Evolutionary conservation across 352 stramenopile genomes (phyloP).

Genomic region (Pythium monospermum): DNA sequence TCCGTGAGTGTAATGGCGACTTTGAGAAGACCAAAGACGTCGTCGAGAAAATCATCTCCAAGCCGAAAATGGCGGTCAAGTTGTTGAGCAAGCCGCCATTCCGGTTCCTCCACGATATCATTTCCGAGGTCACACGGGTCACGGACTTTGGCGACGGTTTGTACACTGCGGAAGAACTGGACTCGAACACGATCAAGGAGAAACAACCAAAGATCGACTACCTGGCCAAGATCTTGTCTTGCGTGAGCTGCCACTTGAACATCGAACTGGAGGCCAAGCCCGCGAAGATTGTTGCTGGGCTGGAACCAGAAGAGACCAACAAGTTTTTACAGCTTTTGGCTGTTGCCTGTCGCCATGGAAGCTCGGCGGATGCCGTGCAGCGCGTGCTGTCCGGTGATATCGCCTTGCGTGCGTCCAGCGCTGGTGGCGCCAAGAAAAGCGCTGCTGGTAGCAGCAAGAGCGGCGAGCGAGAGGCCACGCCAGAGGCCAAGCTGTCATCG

Average conservation of each 20-base stretch:
- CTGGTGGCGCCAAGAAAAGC: slow-evolving; percentile 28
- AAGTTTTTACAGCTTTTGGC: slow-evolving; percentile 90
- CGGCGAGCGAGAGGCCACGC: slow-evolving; percentile 39
- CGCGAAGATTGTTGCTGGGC: slow-evolving; percentile 89
- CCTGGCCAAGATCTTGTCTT: slow-evolving; percentile 87
- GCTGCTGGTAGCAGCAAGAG: slow-evolving; percentile 15
- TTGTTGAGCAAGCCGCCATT: slow-evolving; percentile 83
- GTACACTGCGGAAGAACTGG: slow-evolving; percentile 82
- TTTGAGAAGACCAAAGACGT: slow-evolving; percentile 72
- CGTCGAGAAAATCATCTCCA: slow-evolving; percentile 75
- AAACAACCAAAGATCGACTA: slow-evolving; percentile 92
- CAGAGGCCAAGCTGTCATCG: slow-evolving; percentile 52
- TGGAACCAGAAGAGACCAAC: slow-evolving; percentile 93
- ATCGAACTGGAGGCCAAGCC: slow-evolving; percentile 71
- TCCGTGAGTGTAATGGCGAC: slow-evolving; percentile 69
- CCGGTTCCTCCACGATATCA: slow-evolving; percentile 84
- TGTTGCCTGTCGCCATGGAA: slow-evolving; percentile 63
- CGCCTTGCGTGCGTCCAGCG: slow-evolving; percentile 27
- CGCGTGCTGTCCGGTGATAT: slow-evolving; percentile 63
- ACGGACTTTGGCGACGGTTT: slow-evolving; percentile 85
- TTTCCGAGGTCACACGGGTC: slow-evolving; percentile 70
- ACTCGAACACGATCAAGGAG: slow-evolving; percentile 89
- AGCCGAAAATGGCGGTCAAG: slow-evolving; percentile 84
- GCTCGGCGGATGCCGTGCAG: slow-evolving; percentile 61
- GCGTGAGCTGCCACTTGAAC: slow-evolving; percentile 86